These are phyloP conservation scores for Macrolepiota albuminosa DNA, from an alignment of 768 basidiomycete genomes.

Conservation along the genomic window DNA sequence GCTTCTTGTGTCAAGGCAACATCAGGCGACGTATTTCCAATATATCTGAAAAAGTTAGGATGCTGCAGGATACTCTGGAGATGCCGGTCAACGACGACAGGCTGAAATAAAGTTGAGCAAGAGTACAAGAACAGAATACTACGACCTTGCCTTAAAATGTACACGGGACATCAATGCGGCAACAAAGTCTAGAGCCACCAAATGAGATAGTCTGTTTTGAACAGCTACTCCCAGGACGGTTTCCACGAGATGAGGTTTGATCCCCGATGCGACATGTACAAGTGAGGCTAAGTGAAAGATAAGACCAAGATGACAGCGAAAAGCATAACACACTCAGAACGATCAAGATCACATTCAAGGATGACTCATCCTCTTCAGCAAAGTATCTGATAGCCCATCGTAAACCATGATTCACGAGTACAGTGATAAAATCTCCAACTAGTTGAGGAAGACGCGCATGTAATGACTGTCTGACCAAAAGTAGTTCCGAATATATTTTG, in stretches of 20 bases:
- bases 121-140: not conserved
- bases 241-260: slow-evolving; percentile 63
- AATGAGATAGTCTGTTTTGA: slow-evolving; percentile 51
- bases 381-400: slow-evolving; percentile 50
- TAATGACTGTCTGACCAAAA: slow-evolving; percentile 28
- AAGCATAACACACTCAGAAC: slow-evolving; percentile 32
- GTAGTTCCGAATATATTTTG: slow-evolving; percentile 23
- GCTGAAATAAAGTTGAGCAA: slow-evolving; percentile 35
- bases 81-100: slow-evolving; percentile 65
- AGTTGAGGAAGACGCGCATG: slow-evolving; percentile 12
- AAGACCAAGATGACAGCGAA: slow-evolving; percentile 4
- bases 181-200: slow-evolving; percentile 38
- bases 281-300: slow-evolving; percentile 23
- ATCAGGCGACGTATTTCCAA: slow-evolving; percentile 15
- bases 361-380: slow-evolving; percentile 25
- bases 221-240: slow-evolving; percentile 61
- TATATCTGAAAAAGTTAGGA: slow-evolving; percentile 52
- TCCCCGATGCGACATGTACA: slow-evolving; percentile 21
- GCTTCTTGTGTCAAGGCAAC: slow-evolving; percentile 33
- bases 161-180: slow-evolving; percentile 33
- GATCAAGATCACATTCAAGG: slow-evolving; percentile 20
- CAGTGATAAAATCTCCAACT: slow-evolving; percentile 20
- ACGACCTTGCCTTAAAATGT: slow-evolving; percentile 55
- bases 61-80: slow-evolving; percentile 76
- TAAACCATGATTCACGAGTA: slow-evolving; percentile 41